Evolutionary conservation across 2,329 filamentous ascomycete genomes (phyloP).

Genomic region (Teratosphaeria nubilosa): DNA sequence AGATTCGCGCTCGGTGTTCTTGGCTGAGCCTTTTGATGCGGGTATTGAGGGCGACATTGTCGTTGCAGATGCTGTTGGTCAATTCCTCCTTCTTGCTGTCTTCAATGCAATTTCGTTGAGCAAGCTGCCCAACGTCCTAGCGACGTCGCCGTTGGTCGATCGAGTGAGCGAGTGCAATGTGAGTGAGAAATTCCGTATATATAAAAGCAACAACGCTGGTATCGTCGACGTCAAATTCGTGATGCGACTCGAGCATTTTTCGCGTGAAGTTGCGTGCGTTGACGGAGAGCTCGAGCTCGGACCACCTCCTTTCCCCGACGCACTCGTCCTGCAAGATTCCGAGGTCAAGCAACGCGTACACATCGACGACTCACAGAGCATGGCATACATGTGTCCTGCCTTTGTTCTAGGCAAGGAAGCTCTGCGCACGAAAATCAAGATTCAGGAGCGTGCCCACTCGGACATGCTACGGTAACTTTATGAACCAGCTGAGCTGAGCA

Average conservation of each 20-base stretch:
- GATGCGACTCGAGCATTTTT: neutral
- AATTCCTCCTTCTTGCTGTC: neutral
- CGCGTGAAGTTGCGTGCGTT: neutral
- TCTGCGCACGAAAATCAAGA: too few species aligned
- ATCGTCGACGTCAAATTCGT: neutral
- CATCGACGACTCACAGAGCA: neutral
- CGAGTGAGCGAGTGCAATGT: too few species aligned
- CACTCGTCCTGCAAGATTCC: neutral
- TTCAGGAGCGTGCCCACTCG: too few species aligned
- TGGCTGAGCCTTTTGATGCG: conserved; percentile 30
- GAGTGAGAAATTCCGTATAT: neutral
- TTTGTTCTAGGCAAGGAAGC: too few species aligned
- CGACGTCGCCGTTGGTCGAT: too few species aligned
- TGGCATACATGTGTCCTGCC: too few species aligned
- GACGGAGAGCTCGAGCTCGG: neutral
- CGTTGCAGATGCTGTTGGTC: neutral
- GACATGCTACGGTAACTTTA: too few species aligned
- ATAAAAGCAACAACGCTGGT: neutral
- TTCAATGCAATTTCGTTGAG: neutral
- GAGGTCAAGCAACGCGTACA: neutral
- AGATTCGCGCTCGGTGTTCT: conserved; percentile 73
- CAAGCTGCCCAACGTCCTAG: neutral
- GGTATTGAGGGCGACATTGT: conserved; percentile 20
- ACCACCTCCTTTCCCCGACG: neutral
- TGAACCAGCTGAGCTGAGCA: too few species aligned